Evolutionary conservation across 129 eudicot species (phyloP).

Genomic region (Ambrosia trifida): DNA sequence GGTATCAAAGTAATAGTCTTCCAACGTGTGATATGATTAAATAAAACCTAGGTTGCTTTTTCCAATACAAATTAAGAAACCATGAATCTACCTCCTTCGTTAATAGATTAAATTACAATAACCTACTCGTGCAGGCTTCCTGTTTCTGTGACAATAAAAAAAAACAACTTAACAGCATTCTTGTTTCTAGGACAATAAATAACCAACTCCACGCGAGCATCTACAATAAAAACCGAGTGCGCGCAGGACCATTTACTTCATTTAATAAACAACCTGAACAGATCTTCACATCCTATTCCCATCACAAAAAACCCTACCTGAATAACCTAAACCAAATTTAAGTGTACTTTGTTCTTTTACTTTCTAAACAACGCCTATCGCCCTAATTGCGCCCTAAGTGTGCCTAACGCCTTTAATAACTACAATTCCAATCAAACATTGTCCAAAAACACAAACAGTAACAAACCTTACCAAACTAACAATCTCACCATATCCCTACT

Average conservation of each 20-base stretch:
- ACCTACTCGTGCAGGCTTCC: slow-evolving; percentile 24
- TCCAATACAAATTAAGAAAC: slow-evolving; percentile 4
- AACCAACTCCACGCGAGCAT: slow-evolving; percentile 20
- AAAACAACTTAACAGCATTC: background rate
- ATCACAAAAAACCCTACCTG: background rate
- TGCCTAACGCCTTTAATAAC: too few species aligned
- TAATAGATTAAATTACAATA: slow-evolving; percentile 10
- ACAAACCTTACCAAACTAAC: slow-evolving; percentile 76
- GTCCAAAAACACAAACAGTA: background rate
- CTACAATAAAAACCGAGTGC: slow-evolving; percentile 24
- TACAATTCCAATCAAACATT: too few species aligned
- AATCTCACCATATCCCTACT: slow-evolving; percentile 99
- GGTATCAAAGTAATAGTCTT: background rate
- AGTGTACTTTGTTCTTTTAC: too few species aligned
- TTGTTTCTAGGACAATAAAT: slow-evolving; percentile 15
- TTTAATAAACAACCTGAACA: background rate
- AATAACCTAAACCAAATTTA: background rate
- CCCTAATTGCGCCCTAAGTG: too few species aligned
- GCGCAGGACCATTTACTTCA: slow-evolving; percentile 22
- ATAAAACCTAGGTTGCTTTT: background rate
- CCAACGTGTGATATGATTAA: background rate
- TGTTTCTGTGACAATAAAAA: background rate
- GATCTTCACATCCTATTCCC: background rate
- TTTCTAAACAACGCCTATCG: too few species aligned
- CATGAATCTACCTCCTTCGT: slow-evolving; percentile 1